A percentile compares a stretch with the other conserved stretches of the same genome.
phyloP scores from a whole-genome alignment of 371 early-diverging fungal species.

The Parasitella parasitica region DNA sequence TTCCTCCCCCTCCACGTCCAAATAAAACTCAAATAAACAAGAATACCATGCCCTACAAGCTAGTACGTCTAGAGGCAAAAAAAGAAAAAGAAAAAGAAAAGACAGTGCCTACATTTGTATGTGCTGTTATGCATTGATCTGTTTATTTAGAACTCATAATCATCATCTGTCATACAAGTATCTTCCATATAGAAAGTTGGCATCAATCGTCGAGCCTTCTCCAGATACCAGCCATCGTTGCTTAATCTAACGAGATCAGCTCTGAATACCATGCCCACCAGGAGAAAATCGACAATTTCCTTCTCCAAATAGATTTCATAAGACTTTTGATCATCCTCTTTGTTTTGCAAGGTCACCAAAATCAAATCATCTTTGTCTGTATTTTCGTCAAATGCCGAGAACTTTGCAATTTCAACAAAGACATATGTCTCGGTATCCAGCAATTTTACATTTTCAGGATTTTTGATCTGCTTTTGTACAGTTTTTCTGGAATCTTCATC shows the following conservation, averaged over 20 bases:
- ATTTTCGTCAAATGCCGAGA: neutral
- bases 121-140: no score
- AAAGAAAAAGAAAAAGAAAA: no score
- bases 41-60: no score
- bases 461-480: constrained; percentile 15
- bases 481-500: constrained; percentile 11
- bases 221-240: constrained; percentile 46
- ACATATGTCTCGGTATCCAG: constrained; percentile 20
- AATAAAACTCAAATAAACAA: no score
- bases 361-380: constrained; percentile 2
- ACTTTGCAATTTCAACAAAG: constrained; percentile 25
- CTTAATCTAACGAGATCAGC: constrained; percentile 36
- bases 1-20: neutral
- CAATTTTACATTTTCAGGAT: constrained; percentile 11
- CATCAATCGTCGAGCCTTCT: constrained; percentile 30
- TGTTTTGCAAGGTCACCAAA: constrained; percentile 19
- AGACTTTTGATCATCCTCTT: constrained; percentile 11
- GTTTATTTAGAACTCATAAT: constrained; percentile 18
- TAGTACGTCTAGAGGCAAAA: no score
- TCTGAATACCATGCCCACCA: constrained; percentile 37
- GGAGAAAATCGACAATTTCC: constrained; percentile 25
- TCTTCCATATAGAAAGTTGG: constrained; percentile 51
- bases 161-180: constrained; percentile 30
- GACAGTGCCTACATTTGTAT: no score
- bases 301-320: constrained; percentile 32